Percentiles rank a stretch among this genome's conserved stretches.
These are phyloP conservation scores for Wakefieldia striispora DNA, from an alignment of 768 basidiomycete genomes.

Conservation along the genomic window DNA sequence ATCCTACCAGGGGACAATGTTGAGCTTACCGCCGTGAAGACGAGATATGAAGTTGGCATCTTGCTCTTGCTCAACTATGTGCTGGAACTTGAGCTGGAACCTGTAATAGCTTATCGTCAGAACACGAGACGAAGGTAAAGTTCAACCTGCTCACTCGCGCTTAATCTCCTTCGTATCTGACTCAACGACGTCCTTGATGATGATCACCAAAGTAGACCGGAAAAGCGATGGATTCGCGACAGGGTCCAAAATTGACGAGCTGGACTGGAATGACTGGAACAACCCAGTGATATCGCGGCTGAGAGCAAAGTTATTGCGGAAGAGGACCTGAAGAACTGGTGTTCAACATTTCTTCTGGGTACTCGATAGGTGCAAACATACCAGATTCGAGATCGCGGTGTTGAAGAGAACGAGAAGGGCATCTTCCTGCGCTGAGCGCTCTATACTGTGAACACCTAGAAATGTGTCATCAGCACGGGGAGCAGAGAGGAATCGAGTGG, in stretches of 20 bases:
- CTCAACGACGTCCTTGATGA: slow-evolving; percentile 69
- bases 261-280: slow-evolving; percentile 61
- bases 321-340: slow-evolving; percentile 45
- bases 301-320: slow-evolving; percentile 64
- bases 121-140: background rate
- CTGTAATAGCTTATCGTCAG: slow-evolving; percentile 29
- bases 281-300: slow-evolving; percentile 60
- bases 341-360: background rate
- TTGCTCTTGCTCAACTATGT: slow-evolving; percentile 60
- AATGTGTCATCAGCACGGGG: background rate
- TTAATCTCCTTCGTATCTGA: slow-evolving; percentile 58
- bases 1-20: slow-evolving; percentile 57
- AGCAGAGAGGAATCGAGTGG: too few species aligned
- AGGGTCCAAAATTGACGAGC: slow-evolving; percentile 55
- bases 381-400: slow-evolving; percentile 62
- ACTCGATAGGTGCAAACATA: slow-evolving; percentile 24
- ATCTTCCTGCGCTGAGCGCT: slow-evolving; percentile 62
- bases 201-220: slow-evolving; percentile 56
- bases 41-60: slow-evolving; percentile 59
- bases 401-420: slow-evolving; percentile 64
- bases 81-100: slow-evolving; percentile 55
- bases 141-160: slow-evolving; percentile 44
- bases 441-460: slow-evolving; percentile 61
- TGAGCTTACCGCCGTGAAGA: slow-evolving; percentile 51
- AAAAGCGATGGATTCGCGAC: slow-evolving; percentile 58